These are phyloP conservation scores for Crepidotus variabilis DNA, from an alignment of 768 basidiomycete species.

Conservation along the genomic window DNA sequence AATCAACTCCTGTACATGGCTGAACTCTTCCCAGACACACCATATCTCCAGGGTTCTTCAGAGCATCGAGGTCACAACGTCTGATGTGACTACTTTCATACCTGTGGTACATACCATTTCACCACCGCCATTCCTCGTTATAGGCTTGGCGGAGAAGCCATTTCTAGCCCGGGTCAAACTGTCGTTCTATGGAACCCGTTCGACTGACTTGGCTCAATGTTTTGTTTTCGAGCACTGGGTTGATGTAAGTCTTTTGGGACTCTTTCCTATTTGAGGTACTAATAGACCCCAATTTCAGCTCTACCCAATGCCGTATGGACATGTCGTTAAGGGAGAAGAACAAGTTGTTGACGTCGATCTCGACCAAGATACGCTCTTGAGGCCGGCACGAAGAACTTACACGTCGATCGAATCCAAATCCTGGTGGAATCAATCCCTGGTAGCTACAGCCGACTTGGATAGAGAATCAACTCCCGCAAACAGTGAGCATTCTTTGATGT, in stretches of 20 bases:
- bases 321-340: slow-evolving; percentile 39
- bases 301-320: slow-evolving; percentile 31
- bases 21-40: slow-evolving; percentile 26
- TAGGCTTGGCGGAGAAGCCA: slow-evolving; percentile 36
- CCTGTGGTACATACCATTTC: slow-evolving; percentile 16
- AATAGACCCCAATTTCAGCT: slow-evolving; percentile 25
- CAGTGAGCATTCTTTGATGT: not conserved
- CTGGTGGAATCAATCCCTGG: slow-evolving; percentile 31
- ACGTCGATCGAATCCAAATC: slow-evolving; percentile 27
- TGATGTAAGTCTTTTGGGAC: slow-evolving; percentile 31
- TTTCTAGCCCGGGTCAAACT: slow-evolving; percentile 47
- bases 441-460: not conserved
- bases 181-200: slow-evolving; percentile 30
- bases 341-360: slow-evolving; percentile 52
- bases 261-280: not conserved
- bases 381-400: slow-evolving; percentile 28
- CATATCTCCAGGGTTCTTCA: slow-evolving; percentile 44
- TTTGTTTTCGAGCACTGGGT: slow-evolving; percentile 52
- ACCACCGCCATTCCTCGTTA: slow-evolving; percentile 41
- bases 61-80: slow-evolving; percentile 31
- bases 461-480: not conserved
- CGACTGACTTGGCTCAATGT: slow-evolving; percentile 27
- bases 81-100: slow-evolving; percentile 16
- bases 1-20: not conserved
- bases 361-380: slow-evolving; percentile 41